phyloP scores from a whole-genome alignment of 2,329 filamentous ascomycete species.

The Sarocladium oryzae region DNA sequence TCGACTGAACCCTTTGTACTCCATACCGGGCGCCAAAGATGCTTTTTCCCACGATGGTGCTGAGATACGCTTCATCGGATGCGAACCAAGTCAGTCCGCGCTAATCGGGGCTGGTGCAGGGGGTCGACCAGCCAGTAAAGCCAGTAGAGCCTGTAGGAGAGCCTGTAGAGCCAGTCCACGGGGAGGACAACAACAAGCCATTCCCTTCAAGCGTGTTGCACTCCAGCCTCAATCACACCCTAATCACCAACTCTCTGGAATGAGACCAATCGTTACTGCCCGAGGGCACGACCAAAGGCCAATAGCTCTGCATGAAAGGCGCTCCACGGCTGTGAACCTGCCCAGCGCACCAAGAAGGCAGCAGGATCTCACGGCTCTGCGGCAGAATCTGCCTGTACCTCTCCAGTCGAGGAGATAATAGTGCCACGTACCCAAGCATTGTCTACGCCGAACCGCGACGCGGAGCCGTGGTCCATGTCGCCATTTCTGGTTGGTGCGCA shows the following conservation, averaged over 20 bases:
- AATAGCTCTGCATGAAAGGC: no score
- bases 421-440: no score
- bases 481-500: constrained; percentile 1
- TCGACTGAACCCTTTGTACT: background rate
- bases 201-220: no score
- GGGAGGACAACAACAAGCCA: no score
- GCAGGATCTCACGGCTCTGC: background rate
- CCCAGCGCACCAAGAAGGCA: no score
- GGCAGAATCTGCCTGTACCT: background rate
- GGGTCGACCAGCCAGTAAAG: background rate
- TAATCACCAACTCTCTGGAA: background rate
- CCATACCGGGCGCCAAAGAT: background rate
- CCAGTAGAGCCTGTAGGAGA: no score
- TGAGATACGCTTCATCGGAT: background rate
- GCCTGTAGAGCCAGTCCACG: no score
- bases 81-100: constrained; percentile 1
- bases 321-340: no score
- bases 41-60: background rate
- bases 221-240: background rate
- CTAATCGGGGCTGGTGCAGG: constrained; percentile 5
- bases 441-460: no score
- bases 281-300: no score
- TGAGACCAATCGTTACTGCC: background rate
- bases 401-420: no score
- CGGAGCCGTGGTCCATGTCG: background rate